These are phyloP conservation scores for Apiotrichum gracile DNA, from an alignment of 1,284 basidiomycete species.

Conservation along the genomic window DNA sequence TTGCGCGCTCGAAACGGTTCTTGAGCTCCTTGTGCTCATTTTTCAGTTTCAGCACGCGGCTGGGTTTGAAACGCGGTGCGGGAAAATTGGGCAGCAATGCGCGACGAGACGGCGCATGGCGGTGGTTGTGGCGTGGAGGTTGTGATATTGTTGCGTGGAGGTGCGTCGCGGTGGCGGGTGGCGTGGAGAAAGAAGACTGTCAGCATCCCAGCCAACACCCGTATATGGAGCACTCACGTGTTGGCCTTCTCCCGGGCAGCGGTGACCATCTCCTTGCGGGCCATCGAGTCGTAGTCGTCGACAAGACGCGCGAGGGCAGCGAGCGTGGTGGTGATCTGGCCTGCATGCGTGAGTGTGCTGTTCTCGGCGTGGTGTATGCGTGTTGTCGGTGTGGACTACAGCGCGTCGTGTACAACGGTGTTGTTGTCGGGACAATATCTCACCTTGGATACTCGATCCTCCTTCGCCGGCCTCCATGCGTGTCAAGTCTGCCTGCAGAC, in stretches of 20 bases:
- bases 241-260: constrained; percentile 90
- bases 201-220: background rate
- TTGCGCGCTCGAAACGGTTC: constrained; percentile 48
- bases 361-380: background rate
- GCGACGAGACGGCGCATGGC: background rate
- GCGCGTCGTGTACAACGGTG: no score
- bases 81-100: background rate
- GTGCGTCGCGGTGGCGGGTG: background rate
- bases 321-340: constrained; percentile 89
- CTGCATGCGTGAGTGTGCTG: constrained; percentile 48
- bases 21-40: constrained; percentile 48
- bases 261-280: constrained; percentile 85
- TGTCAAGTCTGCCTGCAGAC: constrained; percentile 78
- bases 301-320: constrained; percentile 86
- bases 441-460: constrained; percentile 75
- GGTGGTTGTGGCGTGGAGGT: background rate
- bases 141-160: no score
- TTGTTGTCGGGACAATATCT: constrained; percentile 22
- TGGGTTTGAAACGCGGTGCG: constrained; percentile 12
- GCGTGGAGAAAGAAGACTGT: background rate
- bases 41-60: constrained; percentile 48
- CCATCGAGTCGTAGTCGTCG: constrained; percentile 94
- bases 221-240: constrained; percentile 57
- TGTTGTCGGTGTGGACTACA: no score
- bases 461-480: constrained; percentile 69